These are phyloP conservation scores for Exobasidium cylindrosporum DNA, from an alignment of 1,284 basidiomycete species.

Conservation along the genomic window DNA sequence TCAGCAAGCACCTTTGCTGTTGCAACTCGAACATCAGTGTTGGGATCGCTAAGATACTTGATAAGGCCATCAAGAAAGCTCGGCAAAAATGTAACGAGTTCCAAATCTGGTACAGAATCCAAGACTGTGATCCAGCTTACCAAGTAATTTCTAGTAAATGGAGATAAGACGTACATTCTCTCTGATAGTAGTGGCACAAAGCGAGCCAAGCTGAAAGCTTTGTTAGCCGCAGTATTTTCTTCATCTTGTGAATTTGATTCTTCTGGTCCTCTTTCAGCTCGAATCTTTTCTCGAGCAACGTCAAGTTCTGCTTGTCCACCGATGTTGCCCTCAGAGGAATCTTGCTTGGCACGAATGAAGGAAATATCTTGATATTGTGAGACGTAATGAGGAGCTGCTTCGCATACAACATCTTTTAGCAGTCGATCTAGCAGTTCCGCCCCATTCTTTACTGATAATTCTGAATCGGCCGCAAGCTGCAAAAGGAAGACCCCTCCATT, in stretches of 20 bases:
- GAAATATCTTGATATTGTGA: slow-evolving; percentile 72
- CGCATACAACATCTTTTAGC: slow-evolving; percentile 95
- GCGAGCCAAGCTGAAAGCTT: slow-evolving; percentile 81
- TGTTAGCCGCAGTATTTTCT: slow-evolving; percentile 36
- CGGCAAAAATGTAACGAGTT: slow-evolving; percentile 88
- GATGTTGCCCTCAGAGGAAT: slow-evolving; percentile 45
- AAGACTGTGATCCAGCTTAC: slow-evolving; percentile 95
- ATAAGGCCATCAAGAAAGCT: slow-evolving; percentile 85
- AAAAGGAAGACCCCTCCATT: too few relatives aligned
- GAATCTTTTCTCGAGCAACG: slow-evolving; percentile 44
- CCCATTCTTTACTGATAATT: slow-evolving; percentile 95
- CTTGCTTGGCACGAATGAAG: slow-evolving; percentile 62
- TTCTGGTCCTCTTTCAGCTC: slow-evolving; percentile 15
- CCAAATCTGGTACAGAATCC: slow-evolving; percentile 93
- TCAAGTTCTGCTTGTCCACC: slow-evolving; percentile 46
- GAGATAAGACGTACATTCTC: slow-evolving; percentile 89
- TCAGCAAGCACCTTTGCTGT: slow-evolving; percentile 89
- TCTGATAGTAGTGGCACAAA: slow-evolving; percentile 93
- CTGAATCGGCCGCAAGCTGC: slow-evolving; percentile 92
- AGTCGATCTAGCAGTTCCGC: slow-evolving; percentile 96
- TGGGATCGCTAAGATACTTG: slow-evolving; percentile 92
- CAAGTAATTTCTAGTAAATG: slow-evolving; percentile 92
- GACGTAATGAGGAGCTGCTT: slow-evolving; percentile 91
- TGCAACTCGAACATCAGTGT: slow-evolving; percentile 85
- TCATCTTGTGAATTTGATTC: slow-evolving; percentile 14